Base-by-base conservation (phyloP, 1,139 yeast genomes). In the Geotrichum citri-aurantii region DNA sequence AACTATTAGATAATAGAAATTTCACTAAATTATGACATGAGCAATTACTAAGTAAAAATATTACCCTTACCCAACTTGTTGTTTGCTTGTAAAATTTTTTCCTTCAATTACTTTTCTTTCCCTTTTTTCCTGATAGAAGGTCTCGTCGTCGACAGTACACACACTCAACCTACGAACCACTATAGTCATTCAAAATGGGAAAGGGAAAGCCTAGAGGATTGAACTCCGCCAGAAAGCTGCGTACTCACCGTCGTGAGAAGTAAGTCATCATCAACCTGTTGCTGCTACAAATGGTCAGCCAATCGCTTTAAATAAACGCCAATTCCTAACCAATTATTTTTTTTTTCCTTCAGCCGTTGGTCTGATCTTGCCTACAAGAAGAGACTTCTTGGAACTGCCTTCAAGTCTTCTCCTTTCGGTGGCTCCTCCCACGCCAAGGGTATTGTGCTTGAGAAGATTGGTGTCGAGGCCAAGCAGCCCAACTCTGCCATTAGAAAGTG, bases 401-500 rank as follows among this genome's bases (percentile, higher is more conserved):
- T 87, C 96, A 95, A 92, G 85, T 93, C 96, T 68, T 93, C 99
- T 76, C 99, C 99, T 80, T 93, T 95, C 78, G 98, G 98, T 81
- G 99, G 98, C 79, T 92, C 99, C 75, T 95, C 99, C 74, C 99
- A 95, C 90, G 99, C 99, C 77, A 93, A 93, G 85, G 99, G 99
- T 78, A 95, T 95, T 76, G 99, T 95, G 69, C 89, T 95, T 79
- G 99, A 95, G 85, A 95, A 95, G 83, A 88, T 93, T 75, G 99
- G 99, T 85, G 87, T 95, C 80, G 99, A 93, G 85, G 95, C 99
- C 80, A 95, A 95, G 85, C 99, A 95, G 85, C 99, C 99, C 82
- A 95, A 95, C 95, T 95, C 99, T 74, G 99, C 99, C 82, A 93
- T 93, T 78, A 93, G 99, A 89, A 95, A 95, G 87, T 95, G 99